Base-by-base conservation (phyloP, 345 rosid genomes). In the Pistacia vera region DNA sequence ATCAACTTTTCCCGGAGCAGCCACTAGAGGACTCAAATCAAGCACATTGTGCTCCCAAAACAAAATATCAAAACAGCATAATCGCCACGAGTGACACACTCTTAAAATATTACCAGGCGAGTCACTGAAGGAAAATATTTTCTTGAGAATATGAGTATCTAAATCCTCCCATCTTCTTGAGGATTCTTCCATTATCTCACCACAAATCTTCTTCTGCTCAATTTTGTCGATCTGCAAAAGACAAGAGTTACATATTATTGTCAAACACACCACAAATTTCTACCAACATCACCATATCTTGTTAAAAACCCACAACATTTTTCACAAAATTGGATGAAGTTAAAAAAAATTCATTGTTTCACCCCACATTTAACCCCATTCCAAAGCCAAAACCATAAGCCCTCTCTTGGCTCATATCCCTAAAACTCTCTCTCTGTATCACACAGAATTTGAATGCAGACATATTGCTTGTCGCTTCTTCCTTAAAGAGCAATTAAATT, bases 81-180 rank as follows among this genome's bases (percentile, higher is more conserved):
- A 20, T 70, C 41, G 46, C 73, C 63, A 70, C 1, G 73, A 70
- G 3, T 22, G 62, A 8, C 73, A 70, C 16, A 70, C 73, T 33
- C 28, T 33, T 10, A 30, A 7, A 48, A 70, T 1, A 56, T n/a
- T 38, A 44, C 49, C 16, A 56, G 11, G 56, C 11, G 18, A 56
- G 51, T 55, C 41, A 20, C 3, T 30, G 18, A 5, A 18, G 48
- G 28, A 38, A 17, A 70, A 5, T 70, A 70, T 70, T 38, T 70
- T 70, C 10, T 5, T 38, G 6, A 69, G 16, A 54, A 70, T 36
- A 70, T 70, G n/a, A 56, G 6, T 5, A 20, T 56, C 5, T 46
- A 70, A 18, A 8, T 70, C 60, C 30, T 56, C 73, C 73, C 63
- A 70, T 13, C n/a, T 70, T 56, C 52, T 35, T 8, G 3, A 41